These are phyloP conservation scores for Aspergillus asperescens DNA, from an alignment of 495 filamentous ascomycete genomes.

Conservation along the genomic window DNA sequence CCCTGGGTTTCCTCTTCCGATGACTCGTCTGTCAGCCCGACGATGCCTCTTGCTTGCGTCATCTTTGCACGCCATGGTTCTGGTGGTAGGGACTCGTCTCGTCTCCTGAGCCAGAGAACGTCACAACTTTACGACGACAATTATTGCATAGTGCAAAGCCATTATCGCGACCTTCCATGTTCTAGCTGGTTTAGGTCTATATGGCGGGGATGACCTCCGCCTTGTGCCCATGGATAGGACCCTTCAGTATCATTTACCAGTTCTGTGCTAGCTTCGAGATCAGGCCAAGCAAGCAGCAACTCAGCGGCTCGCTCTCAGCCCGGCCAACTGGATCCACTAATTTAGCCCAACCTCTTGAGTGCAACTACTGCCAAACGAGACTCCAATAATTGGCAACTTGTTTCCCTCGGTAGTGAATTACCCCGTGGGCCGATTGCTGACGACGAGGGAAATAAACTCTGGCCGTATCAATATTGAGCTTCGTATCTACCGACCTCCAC, in stretches of 20 bases:
- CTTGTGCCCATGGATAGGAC: background rate
- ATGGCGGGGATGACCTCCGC: background rate
- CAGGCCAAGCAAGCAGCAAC: background rate
- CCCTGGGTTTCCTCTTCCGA: background rate
- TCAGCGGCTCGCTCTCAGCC: no score
- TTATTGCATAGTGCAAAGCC: background rate
- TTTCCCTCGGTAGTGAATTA: no score
- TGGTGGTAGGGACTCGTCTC: background rate
- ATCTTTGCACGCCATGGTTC: background rate
- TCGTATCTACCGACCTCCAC: no score
- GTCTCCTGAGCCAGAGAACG: background rate
- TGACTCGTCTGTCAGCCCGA: background rate
- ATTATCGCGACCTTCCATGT: background rate
- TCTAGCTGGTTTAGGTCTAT: background rate
- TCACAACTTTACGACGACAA: background rate
- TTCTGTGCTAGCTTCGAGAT: constrained; percentile 6
- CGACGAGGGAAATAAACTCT: background rate
- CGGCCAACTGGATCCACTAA: constrained; percentile 23
- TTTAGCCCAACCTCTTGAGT: constrained; percentile 12
- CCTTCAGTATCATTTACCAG: constrained; percentile 1
- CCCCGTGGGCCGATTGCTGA: background rate
- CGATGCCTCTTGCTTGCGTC: constrained; percentile 2
- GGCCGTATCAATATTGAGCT: no score
- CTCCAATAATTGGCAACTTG: background rate
- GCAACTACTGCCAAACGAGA: background rate